Conservation (phyloP, 2,329 filamentous ascomycete species). For the Lachnellula cervina region DNA sequence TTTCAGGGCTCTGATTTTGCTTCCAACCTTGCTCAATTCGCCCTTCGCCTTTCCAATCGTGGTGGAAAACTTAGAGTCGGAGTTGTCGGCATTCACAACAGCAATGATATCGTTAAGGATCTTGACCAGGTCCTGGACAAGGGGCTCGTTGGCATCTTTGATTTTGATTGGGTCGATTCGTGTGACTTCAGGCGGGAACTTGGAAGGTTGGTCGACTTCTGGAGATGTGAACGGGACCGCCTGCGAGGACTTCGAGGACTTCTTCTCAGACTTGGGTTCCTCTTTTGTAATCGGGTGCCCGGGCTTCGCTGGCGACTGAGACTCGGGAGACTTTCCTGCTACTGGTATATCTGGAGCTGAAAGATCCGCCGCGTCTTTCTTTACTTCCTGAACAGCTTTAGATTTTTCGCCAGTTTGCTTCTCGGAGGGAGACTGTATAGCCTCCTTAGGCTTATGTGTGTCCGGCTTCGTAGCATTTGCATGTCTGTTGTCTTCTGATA, state of each 20-base stretch:
- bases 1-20: conserved; percentile 68
- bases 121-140: conserved; percentile 89
- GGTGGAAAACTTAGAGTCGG: conserved; percentile 69
- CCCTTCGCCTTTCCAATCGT: conserved; percentile 82
- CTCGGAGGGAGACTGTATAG: conserved; percentile 27
- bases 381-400: conserved; percentile 32
- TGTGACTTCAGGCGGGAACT: conserved; percentile 54
- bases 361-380: conserved; percentile 31
- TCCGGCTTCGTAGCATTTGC: conserved; percentile 45
- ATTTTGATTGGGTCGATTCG: conserved; percentile 76
- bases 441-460: conserved; percentile 21
- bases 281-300: conserved; percentile 11
- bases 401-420: conserved; percentile 26
- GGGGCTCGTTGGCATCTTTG: conserved; percentile 71
- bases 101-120: conserved; percentile 95
- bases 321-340: conserved; percentile 21
- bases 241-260: conserved; percentile 1
- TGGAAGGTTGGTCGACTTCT: conserved; percentile 62
- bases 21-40: conserved; percentile 72
- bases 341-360: conserved; percentile 12
- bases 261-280: background rate
- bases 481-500: conserved; percentile 61
- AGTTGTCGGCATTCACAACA: conserved; percentile 82
- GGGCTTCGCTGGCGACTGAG: conserved; percentile 15
- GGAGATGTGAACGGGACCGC: conserved; percentile 40